These are phyloP conservation scores for Aschersonia sp. DNA, from an alignment of 2,329 filamentous ascomycete species.

Conservation along the genomic window DNA sequence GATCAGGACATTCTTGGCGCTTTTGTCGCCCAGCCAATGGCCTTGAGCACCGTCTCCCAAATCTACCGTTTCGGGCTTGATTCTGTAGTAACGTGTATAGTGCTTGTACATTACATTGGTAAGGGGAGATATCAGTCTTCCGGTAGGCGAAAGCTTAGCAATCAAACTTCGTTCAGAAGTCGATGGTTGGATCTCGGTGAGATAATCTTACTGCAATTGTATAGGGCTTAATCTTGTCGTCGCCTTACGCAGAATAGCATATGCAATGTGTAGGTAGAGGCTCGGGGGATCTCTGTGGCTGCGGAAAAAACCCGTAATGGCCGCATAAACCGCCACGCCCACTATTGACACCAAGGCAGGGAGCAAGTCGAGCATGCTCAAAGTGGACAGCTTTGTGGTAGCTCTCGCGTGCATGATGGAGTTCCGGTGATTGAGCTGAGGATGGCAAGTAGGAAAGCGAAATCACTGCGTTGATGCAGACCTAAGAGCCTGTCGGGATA, in stretches of 20 bases:
- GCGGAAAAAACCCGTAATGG: conserved; percentile 6
- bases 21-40: conserved; percentile 9
- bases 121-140: conserved; percentile 7
- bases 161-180: background rate
- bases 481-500: too few species aligned
- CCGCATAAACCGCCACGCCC: conserved; percentile 2
- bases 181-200: background rate
- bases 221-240: conserved; percentile 6
- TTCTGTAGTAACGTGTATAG: conserved; percentile 6
- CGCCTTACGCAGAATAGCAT: conserved; percentile 8
- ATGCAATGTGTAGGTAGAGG: conserved; percentile 9
- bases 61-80: conserved; percentile 7
- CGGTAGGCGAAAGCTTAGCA: background rate
- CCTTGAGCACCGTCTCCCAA: conserved; percentile 7
- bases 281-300: conserved; percentile 7
- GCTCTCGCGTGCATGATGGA: background rate
- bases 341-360: conserved; percentile 6
- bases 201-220: conserved; percentile 7
- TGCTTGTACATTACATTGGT: conserved; percentile 7
- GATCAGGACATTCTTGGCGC: conserved; percentile 9
- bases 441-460: background rate
- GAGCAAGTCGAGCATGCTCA: conserved; percentile 7
- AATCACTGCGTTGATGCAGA: background rate
- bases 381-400: conserved; percentile 3
- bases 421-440: background rate